Conservation (phyloP, 345 rosid genomes). For the Adansonia digitata region DNA sequence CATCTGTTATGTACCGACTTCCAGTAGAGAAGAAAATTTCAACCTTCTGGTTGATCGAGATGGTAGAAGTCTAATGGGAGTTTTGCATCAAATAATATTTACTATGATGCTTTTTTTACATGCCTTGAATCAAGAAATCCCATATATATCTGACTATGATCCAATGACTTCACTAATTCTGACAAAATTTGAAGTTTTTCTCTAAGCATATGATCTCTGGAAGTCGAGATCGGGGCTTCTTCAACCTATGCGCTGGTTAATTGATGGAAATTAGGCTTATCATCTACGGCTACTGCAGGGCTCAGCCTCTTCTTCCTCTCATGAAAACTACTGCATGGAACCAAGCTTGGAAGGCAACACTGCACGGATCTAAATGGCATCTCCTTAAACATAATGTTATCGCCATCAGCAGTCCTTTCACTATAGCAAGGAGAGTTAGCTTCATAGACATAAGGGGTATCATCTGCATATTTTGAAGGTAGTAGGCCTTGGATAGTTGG, state of each 20-base stretch:
- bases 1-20: neutral
- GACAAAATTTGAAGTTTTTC: neutral
- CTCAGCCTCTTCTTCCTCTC: conserved; percentile 77
- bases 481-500: conserved; percentile 26
- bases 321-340: conserved; percentile 44
- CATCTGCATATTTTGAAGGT: conserved; percentile 36
- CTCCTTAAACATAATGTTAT: conserved; percentile 27
- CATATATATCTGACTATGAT: neutral
- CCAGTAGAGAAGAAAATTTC: neutral
- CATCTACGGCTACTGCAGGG: conserved; percentile 33
- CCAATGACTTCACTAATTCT: neutral
- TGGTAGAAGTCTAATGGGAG: neutral
- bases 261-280: conserved; percentile 16
- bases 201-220: neutral
- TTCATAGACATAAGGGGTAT: conserved; percentile 49
- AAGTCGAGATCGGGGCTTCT: neutral
- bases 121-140: conserved; percentile 6
- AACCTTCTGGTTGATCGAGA: neutral
- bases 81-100: conserved; percentile 2
- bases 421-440: conserved; percentile 43
- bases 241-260: neutral
- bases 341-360: conserved; percentile 77
- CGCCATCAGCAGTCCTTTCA: conserved; percentile 45
- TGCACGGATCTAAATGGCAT: conserved; percentile 36
- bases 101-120: conserved; percentile 11